Conservation (phyloP, 2,329 filamentous ascomycete genomes). For the Sclerotinia glacialis region DNA sequence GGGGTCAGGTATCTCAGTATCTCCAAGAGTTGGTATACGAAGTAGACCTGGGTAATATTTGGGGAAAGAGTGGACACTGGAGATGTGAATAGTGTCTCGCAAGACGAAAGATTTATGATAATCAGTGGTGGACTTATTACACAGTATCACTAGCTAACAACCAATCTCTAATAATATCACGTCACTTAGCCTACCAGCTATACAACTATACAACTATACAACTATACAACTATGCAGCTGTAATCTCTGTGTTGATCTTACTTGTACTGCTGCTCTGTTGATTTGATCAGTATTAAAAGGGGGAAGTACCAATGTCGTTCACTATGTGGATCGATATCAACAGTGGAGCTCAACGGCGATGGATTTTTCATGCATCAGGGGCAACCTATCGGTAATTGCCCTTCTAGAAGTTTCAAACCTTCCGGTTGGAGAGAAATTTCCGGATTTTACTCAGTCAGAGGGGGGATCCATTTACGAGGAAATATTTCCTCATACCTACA, state of each 20-base stretch:
- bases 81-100: neutral
- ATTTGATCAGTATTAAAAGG: neutral
- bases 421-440: constrained; percentile 13
- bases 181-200: neutral
- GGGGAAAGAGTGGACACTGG: too few relatives aligned
- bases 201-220: too few relatives aligned
- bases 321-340: neutral
- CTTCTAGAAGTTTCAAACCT: constrained; percentile 15
- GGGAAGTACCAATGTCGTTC: constrained; percentile 12
- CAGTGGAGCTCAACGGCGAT: constrained; percentile 14
- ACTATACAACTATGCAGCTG: neutral
- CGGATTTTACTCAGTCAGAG: constrained; percentile 7
- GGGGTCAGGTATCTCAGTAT: neutral
- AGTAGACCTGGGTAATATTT: neutral
- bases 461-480: neutral
- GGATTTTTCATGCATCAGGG: constrained; percentile 17
- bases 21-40: neutral
- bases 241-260: neutral
- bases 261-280: neutral
- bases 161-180: constrained; percentile 3
- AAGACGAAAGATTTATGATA: neutral
- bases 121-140: neutral
- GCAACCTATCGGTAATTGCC: constrained; percentile 18
- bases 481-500: too few relatives aligned
- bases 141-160: neutral